These are phyloP conservation scores for Sporothrix globosa DNA, from an alignment of 2,329 filamentous ascomycete genomes.

Conservation along the genomic window DNA sequence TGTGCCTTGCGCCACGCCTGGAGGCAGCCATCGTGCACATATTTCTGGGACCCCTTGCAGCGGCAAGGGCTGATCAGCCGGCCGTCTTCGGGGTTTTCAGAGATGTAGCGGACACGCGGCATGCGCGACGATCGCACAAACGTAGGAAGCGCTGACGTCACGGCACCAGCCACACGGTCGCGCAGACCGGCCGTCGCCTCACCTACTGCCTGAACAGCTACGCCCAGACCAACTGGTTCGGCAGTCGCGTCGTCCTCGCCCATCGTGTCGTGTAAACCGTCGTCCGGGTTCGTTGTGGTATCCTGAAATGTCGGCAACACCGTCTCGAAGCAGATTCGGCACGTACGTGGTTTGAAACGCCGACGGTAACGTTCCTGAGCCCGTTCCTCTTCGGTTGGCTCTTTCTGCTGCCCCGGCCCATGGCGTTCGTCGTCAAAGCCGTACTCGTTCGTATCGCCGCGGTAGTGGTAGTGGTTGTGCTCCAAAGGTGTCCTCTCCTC, in stretches of 20 bases:
- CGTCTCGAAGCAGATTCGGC: constrained; percentile 84
- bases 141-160: constrained; percentile 40
- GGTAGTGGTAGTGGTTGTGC: constrained; percentile 6
- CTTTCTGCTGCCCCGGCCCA: background rate
- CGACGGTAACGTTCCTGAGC: constrained; percentile 31
- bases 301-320: constrained; percentile 55
- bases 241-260: constrained; percentile 6
- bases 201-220: constrained; percentile 6
- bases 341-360: constrained; percentile 73
- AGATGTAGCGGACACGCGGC: constrained; percentile 61
- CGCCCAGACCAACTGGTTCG: constrained; percentile 1
- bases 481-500: constrained; percentile 7
- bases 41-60: constrained; percentile 91
- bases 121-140: constrained; percentile 40
- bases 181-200: constrained; percentile 19
- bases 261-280: background rate
- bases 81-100: constrained; percentile 71
- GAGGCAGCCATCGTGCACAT: constrained; percentile 91
- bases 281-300: constrained; percentile 29
- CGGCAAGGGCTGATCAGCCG: constrained; percentile 86
- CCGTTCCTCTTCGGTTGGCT: constrained; percentile 16
- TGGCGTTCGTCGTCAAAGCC: background rate
- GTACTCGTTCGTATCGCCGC: background rate
- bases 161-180: constrained; percentile 22
- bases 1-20: constrained; percentile 79